A percentile compares a stretch with the other conserved stretches of the same genome.
Conservation (phyloP, 495 filamentous ascomycete genomes). For the Penicillium cataractarum region DNA sequence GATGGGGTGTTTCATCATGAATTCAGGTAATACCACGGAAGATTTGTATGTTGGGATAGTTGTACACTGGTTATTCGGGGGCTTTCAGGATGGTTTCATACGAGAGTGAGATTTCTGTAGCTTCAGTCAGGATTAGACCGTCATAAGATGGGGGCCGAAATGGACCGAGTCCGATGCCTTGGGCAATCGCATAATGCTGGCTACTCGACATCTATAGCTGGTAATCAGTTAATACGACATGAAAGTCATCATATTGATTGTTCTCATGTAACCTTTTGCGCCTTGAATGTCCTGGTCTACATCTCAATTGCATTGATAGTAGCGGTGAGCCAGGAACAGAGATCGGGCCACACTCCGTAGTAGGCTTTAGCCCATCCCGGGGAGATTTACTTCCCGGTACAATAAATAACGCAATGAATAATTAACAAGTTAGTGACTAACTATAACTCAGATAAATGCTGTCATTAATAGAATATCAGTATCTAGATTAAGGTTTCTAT, state of each 20-base stretch:
- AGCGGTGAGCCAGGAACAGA: background rate
- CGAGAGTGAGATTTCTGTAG: background rate
- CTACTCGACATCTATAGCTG: background rate
- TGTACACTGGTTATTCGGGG: background rate
- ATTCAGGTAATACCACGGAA: background rate
- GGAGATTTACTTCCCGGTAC: too few relatives aligned
- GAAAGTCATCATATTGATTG: too few relatives aligned
- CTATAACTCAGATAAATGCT: too few relatives aligned
- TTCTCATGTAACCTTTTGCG: too few relatives aligned
- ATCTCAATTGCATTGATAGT: background rate
- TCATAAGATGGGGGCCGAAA: conserved; percentile 1
- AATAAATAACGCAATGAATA: too few relatives aligned
- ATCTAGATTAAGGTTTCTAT: background rate
- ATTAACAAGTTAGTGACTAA: too few relatives aligned
- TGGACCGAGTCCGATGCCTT: background rate
- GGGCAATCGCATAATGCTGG: background rate
- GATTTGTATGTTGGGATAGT: background rate
- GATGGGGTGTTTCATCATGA: conserved; percentile 22
- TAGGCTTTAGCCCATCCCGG: too few relatives aligned
- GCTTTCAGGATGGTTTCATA: background rate
- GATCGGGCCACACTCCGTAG: too few relatives aligned
- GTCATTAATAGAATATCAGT: background rate
- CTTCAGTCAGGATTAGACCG: background rate
- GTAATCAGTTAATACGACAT: too few relatives aligned
- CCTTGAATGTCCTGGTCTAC: background rate